phyloP scores from a whole-genome alignment of 495 filamentous ascomycete genomes.

The Cladorrhinum samala region DNA sequence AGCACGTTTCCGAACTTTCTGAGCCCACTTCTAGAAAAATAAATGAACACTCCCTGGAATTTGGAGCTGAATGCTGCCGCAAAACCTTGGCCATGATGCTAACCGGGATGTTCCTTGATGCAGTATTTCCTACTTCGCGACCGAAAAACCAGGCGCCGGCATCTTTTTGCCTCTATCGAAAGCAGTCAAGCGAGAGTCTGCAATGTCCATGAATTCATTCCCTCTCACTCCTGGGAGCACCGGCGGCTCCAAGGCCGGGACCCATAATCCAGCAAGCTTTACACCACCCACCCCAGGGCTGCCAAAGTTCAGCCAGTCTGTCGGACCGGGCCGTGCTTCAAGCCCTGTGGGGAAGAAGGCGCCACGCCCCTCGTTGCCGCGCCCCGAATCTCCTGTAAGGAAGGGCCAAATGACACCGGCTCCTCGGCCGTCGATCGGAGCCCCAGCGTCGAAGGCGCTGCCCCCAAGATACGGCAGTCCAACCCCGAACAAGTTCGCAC shows the following conservation, averaged over 20 bases:
- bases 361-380: slow-evolving; percentile 66
- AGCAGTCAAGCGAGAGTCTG: slow-evolving; percentile 60
- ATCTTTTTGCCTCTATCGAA: slow-evolving; percentile 94
- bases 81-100: slow-evolving; percentile 7
- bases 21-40: not conserved
- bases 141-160: slow-evolving; percentile 68
- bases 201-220: slow-evolving; percentile 48
- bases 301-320: slow-evolving; percentile 75
- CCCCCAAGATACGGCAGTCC: slow-evolving; percentile 58
- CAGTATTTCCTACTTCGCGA: slow-evolving; percentile 78
- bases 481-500: slow-evolving; percentile 58
- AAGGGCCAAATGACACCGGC: slow-evolving; percentile 53
- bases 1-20: slow-evolving; percentile 19
- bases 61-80: not conserved
- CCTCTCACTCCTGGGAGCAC: slow-evolving; percentile 58
- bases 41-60: not conserved
- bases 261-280: slow-evolving; percentile 46
- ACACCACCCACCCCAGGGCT: slow-evolving; percentile 61
- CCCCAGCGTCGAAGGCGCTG: slow-evolving; percentile 36
- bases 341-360: slow-evolving; percentile 65
- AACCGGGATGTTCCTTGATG: slow-evolving; percentile 5
- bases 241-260: slow-evolving; percentile 45
- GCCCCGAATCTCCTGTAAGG: slow-evolving; percentile 76
- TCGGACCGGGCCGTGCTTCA: slow-evolving; percentile 68
- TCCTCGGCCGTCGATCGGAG: slow-evolving; percentile 49